A percentile compares a stretch with the other conserved stretches of the same genome.
These are phyloP conservation scores for Mediolabrus comicus DNA, from an alignment of 108 stramenopile species.

Conservation along the genomic window DNA sequence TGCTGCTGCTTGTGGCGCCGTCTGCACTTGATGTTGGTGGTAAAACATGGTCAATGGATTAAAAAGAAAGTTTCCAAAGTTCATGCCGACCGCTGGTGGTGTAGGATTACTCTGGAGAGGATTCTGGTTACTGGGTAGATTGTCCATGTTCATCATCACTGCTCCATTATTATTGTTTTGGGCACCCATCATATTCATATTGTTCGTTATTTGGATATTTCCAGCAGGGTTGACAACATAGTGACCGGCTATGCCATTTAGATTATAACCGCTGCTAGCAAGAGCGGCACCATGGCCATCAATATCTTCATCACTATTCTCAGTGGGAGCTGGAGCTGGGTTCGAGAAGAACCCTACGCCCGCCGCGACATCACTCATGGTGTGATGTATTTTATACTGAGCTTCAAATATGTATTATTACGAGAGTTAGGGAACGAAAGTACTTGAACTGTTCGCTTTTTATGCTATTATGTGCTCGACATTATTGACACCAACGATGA, in stretches of 20 bases:
- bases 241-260: neutral
- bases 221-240: constrained; percentile 2
- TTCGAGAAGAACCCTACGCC: constrained; percentile 9
- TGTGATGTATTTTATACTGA: too few species aligned
- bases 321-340: neutral
- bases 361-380: constrained; percentile 11
- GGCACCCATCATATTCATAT: neutral
- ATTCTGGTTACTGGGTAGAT: neutral
- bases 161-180: neutral
- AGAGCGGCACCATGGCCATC: neutral
- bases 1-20: neutral
- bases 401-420: too few species aligned
- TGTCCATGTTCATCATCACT: constrained; percentile 2
- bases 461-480: too few species aligned
- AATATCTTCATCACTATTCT: neutral
- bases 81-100: neutral
- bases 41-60: constrained; percentile 20
- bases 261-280: neutral
- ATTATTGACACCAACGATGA: too few species aligned
- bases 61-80: constrained; percentile 19
- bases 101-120: neutral
- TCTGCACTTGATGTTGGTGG: neutral
- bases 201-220: constrained; percentile 3
- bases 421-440: too few species aligned
- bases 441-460: too few species aligned